Base-by-base conservation (phyloP, 768 basidiomycete species). In the Leccinum boreale region DNA sequence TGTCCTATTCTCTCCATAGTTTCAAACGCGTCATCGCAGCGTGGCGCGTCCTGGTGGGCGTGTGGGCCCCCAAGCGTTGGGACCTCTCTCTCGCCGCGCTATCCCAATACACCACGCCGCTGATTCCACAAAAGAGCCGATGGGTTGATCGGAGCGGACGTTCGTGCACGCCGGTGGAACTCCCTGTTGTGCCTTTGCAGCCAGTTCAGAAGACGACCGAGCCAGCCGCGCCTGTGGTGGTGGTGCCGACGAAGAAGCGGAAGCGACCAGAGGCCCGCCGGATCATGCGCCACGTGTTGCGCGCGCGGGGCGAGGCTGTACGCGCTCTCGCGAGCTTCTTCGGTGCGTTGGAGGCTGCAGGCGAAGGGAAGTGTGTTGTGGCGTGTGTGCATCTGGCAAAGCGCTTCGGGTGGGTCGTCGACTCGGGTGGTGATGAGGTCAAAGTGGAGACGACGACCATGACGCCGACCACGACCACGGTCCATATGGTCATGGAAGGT, bases 11-110 rank as follows among this genome's bases (percentile, higher is more conserved):
- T 11, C n/a, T 44, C 11, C 11, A 44, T 67, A 94, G 94, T 29
- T 84, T 86, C 50, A 96, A 94, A 73, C 90, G 90, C 44, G 81
- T 96, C 50, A 79, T 89, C 17, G 92, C 95, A 5, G 86, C 94
- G n/a, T 99, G 96, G 94, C 87, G 93, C 54, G 86, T 97, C n/a
- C 82, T 99, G 14, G 83, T 98, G 61, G 97, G 95, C 7, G 85
- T 98, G 12, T 98, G 97, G 97, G 81, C 82, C 1, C 94, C 95
- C 5, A 86, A 83, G 69, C 78, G 75, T 47, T 92, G 87, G 86
- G 95, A 97, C 62, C 77, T 95, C 46, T 83, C 91, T 5, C 70
- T 90, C 24, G 68, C 82, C n/a, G 85, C 89, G 3, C 80, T 96
- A 52, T 78, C 85, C 14, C 85, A 82, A 56, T 92, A 91, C 69